These are phyloP conservation scores for Akanthomyces muscarius DNA, from an alignment of 2,329 filamentous ascomycete genomes.

Conservation along the genomic window DNA sequence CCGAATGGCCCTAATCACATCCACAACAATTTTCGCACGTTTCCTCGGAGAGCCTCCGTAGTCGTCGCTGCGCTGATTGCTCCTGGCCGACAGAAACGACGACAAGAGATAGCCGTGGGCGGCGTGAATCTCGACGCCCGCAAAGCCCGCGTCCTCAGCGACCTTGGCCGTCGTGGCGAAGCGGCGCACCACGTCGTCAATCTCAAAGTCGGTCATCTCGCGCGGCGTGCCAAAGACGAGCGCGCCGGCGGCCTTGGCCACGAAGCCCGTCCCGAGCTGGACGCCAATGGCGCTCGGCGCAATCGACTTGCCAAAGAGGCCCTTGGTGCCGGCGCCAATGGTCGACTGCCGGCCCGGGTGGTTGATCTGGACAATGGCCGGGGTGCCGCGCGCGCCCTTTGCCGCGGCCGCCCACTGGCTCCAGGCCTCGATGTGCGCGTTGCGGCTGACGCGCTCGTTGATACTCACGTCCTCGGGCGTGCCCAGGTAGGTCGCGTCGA, in stretches of 20 bases:
- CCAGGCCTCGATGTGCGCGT: slow-evolving; percentile 34
- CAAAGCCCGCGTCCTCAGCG: slow-evolving; percentile 42
- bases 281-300: slow-evolving; percentile 43
- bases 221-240: slow-evolving; percentile 51
- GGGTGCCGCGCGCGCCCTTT: slow-evolving; percentile 30
- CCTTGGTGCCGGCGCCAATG: slow-evolving; percentile 33
- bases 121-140: slow-evolving; percentile 43
- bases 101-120: slow-evolving; percentile 56
- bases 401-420: slow-evolving; percentile 33
- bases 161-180: slow-evolving; percentile 52
- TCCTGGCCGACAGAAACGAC: slow-evolving; percentile 49
- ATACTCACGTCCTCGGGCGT: slow-evolving; percentile 32
- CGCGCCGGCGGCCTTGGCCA: slow-evolving; percentile 29
- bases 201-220: slow-evolving; percentile 53
- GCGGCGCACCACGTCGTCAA: slow-evolving; percentile 46
- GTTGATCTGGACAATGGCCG: slow-evolving; percentile 42
- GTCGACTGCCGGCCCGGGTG: slow-evolving; percentile 46
- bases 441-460: slow-evolving; percentile 22
- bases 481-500: slow-evolving; percentile 38
- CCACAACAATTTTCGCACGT: slow-evolving; percentile 46
- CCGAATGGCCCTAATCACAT: slow-evolving; percentile 44
- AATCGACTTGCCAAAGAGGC: slow-evolving; percentile 36
- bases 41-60: slow-evolving; percentile 52
- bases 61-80: slow-evolving; percentile 49
- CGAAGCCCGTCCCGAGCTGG: slow-evolving; percentile 35